A percentile compares a stretch with the other conserved stretches of the same genome.
Evolutionary conservation across 164 flowering plant species (phyloP).

Genomic region (Vitis amurensis): DNA sequence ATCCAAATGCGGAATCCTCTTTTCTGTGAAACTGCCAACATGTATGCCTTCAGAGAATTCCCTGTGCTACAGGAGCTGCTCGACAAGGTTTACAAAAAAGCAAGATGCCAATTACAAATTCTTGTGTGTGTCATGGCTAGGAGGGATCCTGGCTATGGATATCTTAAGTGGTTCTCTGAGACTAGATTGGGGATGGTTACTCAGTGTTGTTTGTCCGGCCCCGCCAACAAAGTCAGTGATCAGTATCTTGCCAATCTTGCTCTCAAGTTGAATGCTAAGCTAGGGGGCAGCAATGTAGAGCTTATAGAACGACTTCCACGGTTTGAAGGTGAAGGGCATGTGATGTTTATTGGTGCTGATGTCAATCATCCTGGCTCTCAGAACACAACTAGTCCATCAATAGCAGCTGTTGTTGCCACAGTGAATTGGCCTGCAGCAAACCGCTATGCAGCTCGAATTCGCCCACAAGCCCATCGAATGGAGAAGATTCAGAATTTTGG

Average conservation of each 20-base stretch:
- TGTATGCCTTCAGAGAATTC: conserved; percentile 31
- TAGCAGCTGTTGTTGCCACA: conserved; percentile 79
- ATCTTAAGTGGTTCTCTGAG: conserved; percentile 72
- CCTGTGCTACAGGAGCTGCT: conserved; percentile 32
- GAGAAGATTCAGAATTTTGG: conserved; percentile 63
- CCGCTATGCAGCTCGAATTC: conserved; percentile 58
- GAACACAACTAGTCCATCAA: conserved; percentile 55
- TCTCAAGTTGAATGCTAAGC: conserved; percentile 80
- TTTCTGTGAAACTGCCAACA: conserved; percentile 14
- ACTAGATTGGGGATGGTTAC: conserved; percentile 68
- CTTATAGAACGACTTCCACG: conserved; percentile 46
- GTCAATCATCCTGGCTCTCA: conserved; percentile 73
- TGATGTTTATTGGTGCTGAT: conserved; percentile 85
- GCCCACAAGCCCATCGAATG: conserved; percentile 45
- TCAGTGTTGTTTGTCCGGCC: conserved; percentile 54
- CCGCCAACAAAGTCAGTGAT: conserved; percentile 39
- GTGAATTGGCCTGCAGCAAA: conserved; percentile 91
- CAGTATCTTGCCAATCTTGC: conserved; percentile 73
- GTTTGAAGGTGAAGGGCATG: conserved; percentile 35
- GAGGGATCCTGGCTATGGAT: conserved; percentile 59
- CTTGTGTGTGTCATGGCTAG: conserved; percentile 64
- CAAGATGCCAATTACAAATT: conserved; percentile 37
- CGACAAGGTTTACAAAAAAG: neutral
- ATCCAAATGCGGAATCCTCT: conserved; percentile 39
- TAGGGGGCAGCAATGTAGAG: conserved; percentile 81